Percentiles rank a stretch among this genome's conserved stretches.
These are phyloP conservation scores for Exserohilum rostratum DNA, from an alignment of 2,329 filamentous ascomycete species.

Conservation along the genomic window DNA sequence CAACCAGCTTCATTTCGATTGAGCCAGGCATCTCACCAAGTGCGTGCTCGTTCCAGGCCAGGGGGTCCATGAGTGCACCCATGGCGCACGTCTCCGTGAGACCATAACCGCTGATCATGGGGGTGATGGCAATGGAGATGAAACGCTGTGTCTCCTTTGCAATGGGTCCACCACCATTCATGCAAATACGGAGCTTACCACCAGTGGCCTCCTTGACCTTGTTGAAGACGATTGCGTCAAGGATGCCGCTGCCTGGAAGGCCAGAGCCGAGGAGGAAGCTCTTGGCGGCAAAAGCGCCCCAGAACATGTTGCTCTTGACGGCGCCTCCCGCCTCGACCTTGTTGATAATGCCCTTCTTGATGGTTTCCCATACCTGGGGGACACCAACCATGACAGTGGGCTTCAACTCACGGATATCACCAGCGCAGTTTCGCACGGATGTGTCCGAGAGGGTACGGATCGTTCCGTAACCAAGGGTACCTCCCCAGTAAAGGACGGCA, in stretches of 20 bases:
- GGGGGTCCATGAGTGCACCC: slow-evolving; percentile 80
- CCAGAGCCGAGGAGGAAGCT: slow-evolving; percentile 64
- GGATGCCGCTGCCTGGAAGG: slow-evolving; percentile 69
- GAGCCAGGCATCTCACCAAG: slow-evolving; percentile 79
- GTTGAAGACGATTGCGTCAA: slow-evolving; percentile 87
- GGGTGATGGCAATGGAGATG: slow-evolving; percentile 87
- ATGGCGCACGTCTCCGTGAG: slow-evolving; percentile 91
- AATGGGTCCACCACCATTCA: slow-evolving; percentile 94
- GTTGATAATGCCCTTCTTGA: slow-evolving; percentile 88
- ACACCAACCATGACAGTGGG: slow-evolving; percentile 93
- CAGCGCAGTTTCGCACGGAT: slow-evolving; percentile 86
- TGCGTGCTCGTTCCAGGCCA: slow-evolving; percentile 78
- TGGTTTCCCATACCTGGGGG: slow-evolving; percentile 94
- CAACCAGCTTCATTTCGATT: slow-evolving; percentile 89
- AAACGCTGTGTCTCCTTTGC: slow-evolving; percentile 87
- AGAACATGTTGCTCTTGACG: slow-evolving; percentile 80
- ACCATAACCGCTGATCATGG: slow-evolving; percentile 94
- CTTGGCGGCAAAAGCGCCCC: slow-evolving; percentile 67
- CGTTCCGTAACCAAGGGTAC: slow-evolving; percentile 90
- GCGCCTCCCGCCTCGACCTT: slow-evolving; percentile 75
- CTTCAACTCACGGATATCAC: slow-evolving; percentile 89
- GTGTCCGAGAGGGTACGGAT: slow-evolving; percentile 85
- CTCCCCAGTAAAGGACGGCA: slow-evolving; percentile 84
- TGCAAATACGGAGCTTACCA: slow-evolving; percentile 82
- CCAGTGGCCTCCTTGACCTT: slow-evolving; percentile 91